A percentile compares a stretch with the other conserved stretches of the same genome.
Conservation (phyloP, 2,329 filamentous ascomycete species). For the Ceratocystis cacaofunesta region DNA sequence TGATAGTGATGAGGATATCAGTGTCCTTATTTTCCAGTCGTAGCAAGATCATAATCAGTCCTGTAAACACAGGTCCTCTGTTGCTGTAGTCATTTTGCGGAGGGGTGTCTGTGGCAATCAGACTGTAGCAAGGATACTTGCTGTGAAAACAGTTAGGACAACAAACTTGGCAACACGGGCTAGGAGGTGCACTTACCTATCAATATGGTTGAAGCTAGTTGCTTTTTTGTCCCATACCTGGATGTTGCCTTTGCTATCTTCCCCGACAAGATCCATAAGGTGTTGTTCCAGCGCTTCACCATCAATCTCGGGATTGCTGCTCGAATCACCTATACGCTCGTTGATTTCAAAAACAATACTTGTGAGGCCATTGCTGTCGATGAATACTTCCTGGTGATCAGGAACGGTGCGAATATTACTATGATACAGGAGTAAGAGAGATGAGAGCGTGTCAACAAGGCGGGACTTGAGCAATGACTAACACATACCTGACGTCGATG, state of each 20-base stretch:
- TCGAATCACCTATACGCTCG: slow-evolving; percentile 52
- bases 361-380: slow-evolving; percentile 69
- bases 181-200: slow-evolving; percentile 27
- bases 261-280: slow-evolving; percentile 51
- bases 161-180: neutral
- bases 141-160: slow-evolving; percentile 22
- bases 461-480: neutral
- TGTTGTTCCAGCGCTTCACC: slow-evolving; percentile 56
- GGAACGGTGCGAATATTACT: slow-evolving; percentile 62
- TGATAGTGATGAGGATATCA: slow-evolving; percentile 73
- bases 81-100: slow-evolving; percentile 21
- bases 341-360: slow-evolving; percentile 84
- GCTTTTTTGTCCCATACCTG: slow-evolving; percentile 52
- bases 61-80: slow-evolving; percentile 48
- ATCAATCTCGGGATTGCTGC: slow-evolving; percentile 44
- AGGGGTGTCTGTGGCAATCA: slow-evolving; percentile 51
- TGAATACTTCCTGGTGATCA: slow-evolving; percentile 84
- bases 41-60: slow-evolving; percentile 61
- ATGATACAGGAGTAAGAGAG: slow-evolving; percentile 5
- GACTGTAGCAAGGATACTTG: slow-evolving; percentile 43
- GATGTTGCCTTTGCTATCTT: slow-evolving; percentile 43
- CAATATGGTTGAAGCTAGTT: slow-evolving; percentile 41
- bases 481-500: slow-evolving; percentile 53
- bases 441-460: neutral
- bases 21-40: slow-evolving; percentile 60